These are phyloP conservation scores for Fistulifera pelliculosa DNA, from an alignment of 108 stramenopile genomes.

Conservation along the genomic window DNA sequence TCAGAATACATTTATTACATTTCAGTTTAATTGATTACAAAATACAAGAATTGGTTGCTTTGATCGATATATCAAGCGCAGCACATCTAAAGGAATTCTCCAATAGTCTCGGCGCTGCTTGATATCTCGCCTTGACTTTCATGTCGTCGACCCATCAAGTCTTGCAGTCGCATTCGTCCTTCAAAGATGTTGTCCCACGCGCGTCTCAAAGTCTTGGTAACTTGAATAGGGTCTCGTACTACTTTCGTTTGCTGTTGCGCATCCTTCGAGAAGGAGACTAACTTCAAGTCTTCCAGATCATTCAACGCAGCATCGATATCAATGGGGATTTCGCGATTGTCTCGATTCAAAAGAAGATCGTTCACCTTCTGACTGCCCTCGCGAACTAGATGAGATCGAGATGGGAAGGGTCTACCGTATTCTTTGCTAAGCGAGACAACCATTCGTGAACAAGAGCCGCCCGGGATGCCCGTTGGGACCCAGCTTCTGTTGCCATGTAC, in stretches of 20 bases:
- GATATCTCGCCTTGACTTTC: too few species aligned
- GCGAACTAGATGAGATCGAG: conserved; percentile 1
- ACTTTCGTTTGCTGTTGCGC: neutral
- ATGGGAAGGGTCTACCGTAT: neutral
- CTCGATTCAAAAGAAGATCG: conserved; percentile 8
- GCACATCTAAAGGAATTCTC: too few species aligned
- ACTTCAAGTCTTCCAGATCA: conserved; percentile 41
- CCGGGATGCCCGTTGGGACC: conserved; percentile 52
- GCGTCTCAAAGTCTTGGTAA: conserved; percentile 9
- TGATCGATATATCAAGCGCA: too few species aligned
- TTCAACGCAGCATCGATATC: conserved; percentile 42
- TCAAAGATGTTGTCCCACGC: conserved; percentile 27
- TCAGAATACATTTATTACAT: too few species aligned
- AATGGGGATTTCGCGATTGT: conserved; percentile 28
- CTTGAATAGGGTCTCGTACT: conserved; percentile 11
- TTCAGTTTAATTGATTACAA: too few species aligned
- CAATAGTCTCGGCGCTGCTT: too few species aligned
- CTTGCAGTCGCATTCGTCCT: neutral
- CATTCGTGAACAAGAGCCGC: conserved; percentile 33
- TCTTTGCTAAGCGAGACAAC: conserved; percentile 29
- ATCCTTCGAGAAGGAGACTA: conserved; percentile 15
- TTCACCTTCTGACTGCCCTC: conserved; percentile 16
- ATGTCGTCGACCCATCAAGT: conserved; percentile 8
- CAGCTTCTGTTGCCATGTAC: conserved; percentile 54
- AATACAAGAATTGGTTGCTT: too few species aligned